A percentile compares a stretch with the other conserved stretches of the same genome.
These are phyloP conservation scores for Papiliotrema laurentii DNA, from an alignment of 1,284 basidiomycete genomes.

Conservation along the genomic window DNA sequence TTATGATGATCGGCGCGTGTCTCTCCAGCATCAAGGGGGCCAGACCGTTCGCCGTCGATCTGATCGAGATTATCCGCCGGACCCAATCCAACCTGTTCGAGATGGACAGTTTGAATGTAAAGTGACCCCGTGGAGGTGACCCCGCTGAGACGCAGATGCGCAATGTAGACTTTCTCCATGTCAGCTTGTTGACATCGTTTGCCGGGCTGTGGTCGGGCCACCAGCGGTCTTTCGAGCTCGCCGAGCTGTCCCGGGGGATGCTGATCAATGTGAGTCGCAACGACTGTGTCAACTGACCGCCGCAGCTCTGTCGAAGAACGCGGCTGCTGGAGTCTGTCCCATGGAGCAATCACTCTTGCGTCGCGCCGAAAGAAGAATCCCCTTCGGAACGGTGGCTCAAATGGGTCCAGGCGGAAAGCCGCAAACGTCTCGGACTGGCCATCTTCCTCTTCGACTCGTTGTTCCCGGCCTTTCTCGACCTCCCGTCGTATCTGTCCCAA, in stretches of 20 bases:
- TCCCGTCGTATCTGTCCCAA: conserved; percentile 19
- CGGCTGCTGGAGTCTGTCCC: conserved; percentile 13
- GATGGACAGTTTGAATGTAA: conserved; percentile 18
- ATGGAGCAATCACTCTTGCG: conserved; percentile 1
- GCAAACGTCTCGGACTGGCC: conserved; percentile 20
- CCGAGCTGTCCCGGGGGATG: conserved; percentile 18
- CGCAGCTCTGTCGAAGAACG: conserved; percentile 21
- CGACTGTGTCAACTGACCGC: too few species aligned
- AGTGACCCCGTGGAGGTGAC: neutral
- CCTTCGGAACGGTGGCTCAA: conserved; percentile 13
- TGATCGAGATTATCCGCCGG: conserved; percentile 20
- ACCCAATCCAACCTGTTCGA: conserved; percentile 18
- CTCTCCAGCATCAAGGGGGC: conserved; percentile 14
- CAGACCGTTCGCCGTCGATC: conserved; percentile 11
- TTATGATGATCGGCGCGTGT: conserved; percentile 21
- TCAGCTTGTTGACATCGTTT: conserved; percentile 12
- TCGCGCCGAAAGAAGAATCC: conserved; percentile 2
- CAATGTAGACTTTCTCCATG: conserved; percentile 16
- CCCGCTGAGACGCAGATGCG: conserved; percentile 6
- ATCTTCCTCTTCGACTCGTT: conserved; percentile 19
- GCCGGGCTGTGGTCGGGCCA: conserved; percentile 20
- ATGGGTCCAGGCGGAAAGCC: conserved; percentile 20
- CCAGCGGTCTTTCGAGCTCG: conserved; percentile 22
- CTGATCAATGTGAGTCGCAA: conserved; percentile 16
- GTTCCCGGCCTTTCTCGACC: conserved; percentile 10